These are phyloP conservation scores for Magnolia changhungtana DNA, from an alignment of 164 flowering plant species.

Conservation along the genomic window DNA sequence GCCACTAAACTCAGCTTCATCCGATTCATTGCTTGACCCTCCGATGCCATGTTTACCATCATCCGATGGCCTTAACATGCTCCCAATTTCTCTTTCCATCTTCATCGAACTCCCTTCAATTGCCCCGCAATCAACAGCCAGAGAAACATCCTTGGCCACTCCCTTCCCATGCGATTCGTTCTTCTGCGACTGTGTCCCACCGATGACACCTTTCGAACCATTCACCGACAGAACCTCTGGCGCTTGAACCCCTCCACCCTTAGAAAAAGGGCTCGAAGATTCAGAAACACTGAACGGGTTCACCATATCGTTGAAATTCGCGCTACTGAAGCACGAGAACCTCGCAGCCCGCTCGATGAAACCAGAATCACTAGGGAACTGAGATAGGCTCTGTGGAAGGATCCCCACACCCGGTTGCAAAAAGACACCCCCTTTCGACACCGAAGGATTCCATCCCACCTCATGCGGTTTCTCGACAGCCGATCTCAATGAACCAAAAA, in stretches of 20 bases:
- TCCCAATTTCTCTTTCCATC: conserved; percentile 40
- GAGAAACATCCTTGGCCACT: conserved; percentile 35
- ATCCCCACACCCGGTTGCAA: conserved; percentile 46
- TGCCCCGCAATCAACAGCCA: conserved; percentile 30
- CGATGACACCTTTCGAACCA: conserved; percentile 20
- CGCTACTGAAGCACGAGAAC: conserved; percentile 72
- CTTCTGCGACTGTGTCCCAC: conserved; percentile 35
- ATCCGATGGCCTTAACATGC: conserved; percentile 31
- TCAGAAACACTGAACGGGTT: conserved; percentile 46
- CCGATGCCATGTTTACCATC: conserved; percentile 48
- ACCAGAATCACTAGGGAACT: conserved; percentile 76
- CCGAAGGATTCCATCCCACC: conserved; percentile 50
- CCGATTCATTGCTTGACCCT: conserved; percentile 51
- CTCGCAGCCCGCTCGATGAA: conserved; percentile 93
- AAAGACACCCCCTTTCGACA: conserved; percentile 44
- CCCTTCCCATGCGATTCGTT: conserved; percentile 33
- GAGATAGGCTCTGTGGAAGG: conserved; percentile 64
- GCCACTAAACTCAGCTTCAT: conserved; percentile 65
- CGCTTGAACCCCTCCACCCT: conserved; percentile 33
- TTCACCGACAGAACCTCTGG: conserved; percentile 29
- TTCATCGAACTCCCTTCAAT: conserved; percentile 41
- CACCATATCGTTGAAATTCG: conserved; percentile 55
- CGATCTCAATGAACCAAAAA: conserved; percentile 29
- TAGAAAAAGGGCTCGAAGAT: conserved; percentile 34
- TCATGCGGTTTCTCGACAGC: conserved; percentile 23